Conservation (phyloP, 352 stramenopile genomes). For the Globisporangium radiosum region DNA sequence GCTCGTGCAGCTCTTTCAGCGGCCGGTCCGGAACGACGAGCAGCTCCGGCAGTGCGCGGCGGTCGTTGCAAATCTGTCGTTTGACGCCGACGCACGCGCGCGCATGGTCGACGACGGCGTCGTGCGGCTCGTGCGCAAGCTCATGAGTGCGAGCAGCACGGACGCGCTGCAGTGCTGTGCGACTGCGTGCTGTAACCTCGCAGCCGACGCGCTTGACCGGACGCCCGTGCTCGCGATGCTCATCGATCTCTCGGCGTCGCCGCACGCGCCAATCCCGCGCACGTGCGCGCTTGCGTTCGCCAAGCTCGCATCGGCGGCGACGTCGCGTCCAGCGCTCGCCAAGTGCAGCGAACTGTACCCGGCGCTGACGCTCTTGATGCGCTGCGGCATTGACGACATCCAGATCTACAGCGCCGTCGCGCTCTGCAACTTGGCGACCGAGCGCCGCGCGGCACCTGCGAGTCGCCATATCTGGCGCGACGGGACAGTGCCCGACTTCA, state of each 20-base stretch:
- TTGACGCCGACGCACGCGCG: constrained; percentile 47
- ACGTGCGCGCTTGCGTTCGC: constrained; percentile 77
- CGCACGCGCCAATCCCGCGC: constrained; percentile 58
- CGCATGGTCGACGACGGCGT: constrained; percentile 60
- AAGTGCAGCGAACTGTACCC: constrained; percentile 70
- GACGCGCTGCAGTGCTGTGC: constrained; percentile 68
- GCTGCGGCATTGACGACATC: constrained; percentile 79
- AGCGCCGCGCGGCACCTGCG: constrained; percentile 25
- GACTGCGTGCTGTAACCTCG: constrained; percentile 73
- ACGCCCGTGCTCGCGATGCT: constrained; percentile 70
- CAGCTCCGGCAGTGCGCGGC: constrained; percentile 55
- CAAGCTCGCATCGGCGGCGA: constrained; percentile 58
- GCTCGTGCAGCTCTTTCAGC: constrained; percentile 59
- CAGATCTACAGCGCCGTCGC: constrained; percentile 87
- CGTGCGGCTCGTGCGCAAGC: constrained; percentile 57
- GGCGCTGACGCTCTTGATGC: constrained; percentile 84
- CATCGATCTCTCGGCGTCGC: constrained; percentile 62
- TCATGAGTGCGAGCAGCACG: constrained; percentile 54
- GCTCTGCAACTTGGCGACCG: constrained; percentile 67
- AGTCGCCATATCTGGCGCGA: constrained; percentile 77
- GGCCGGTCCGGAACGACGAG: constrained; percentile 58
- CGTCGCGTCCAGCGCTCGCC: constrained; percentile 45
- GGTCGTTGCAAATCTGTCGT: constrained; percentile 69
- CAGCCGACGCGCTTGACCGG: constrained; percentile 57
- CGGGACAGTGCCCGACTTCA: constrained; percentile 83